A percentile compares a stretch with the other conserved stretches of the same genome.
Conservation (phyloP, 73 alveolate genomes). For the Paramecium octaurelia region DNA sequence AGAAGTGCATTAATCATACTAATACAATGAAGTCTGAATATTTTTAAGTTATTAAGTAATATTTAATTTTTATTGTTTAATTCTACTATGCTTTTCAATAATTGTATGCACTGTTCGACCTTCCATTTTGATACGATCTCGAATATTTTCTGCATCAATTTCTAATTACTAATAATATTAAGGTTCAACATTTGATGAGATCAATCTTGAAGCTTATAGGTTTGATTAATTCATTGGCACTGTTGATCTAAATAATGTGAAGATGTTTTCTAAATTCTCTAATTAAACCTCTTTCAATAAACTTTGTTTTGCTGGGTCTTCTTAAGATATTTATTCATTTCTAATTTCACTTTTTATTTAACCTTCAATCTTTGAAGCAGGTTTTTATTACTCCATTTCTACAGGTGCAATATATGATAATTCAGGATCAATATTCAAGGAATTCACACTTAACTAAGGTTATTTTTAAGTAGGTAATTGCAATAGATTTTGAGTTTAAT, state of each 20-base stretch:
- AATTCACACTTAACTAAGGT: not conserved
- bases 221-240: constrained; percentile 3
- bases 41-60: not conserved
- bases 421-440: not conserved
- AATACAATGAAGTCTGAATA: not conserved
- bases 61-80: not conserved
- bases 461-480: not conserved
- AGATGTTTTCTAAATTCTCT: not conserved
- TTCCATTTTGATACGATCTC: not conserved
- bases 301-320: not conserved
- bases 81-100: not conserved
- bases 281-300: constrained; percentile 9
- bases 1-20: not conserved
- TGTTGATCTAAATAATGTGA: not conserved
- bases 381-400: not conserved
- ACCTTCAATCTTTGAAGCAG: not conserved
- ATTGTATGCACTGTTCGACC: not conserved
- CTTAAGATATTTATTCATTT: not conserved
- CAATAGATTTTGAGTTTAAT: not conserved
- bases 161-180: not conserved
- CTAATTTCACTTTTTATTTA: not conserved
- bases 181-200: not conserved
- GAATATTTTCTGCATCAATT: not conserved
- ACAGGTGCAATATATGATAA: not conserved
- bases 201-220: not conserved